Percentiles rank a stretch among this genome's conserved stretches.
phyloP scores from a whole-genome alignment of 768 basidiomycete genomes.

The Udeniomyces megalosporus region DNA sequence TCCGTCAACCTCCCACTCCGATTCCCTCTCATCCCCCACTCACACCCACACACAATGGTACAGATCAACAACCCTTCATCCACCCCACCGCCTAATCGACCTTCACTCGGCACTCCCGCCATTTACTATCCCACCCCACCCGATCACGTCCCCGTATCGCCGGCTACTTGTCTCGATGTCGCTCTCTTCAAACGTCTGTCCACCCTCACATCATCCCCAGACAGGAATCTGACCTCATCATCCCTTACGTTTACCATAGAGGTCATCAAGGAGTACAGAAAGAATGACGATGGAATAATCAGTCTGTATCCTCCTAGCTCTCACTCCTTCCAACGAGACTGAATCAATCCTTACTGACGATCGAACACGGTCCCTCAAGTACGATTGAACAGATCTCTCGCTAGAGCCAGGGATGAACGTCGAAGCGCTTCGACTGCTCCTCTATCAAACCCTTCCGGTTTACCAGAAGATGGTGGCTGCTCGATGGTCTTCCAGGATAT shows the following conservation, averaged over 20 bases:
- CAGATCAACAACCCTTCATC: too few relatives aligned
- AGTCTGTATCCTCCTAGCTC: not conserved
- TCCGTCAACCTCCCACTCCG: too few relatives aligned
- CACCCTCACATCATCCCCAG: not conserved
- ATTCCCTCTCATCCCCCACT: too few relatives aligned
- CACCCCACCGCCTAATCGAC: too few relatives aligned
- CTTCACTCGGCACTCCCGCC: too few relatives aligned
- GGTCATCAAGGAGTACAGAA: slow-evolving; percentile 13
- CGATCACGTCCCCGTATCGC: slow-evolving; percentile 1
- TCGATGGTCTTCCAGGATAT: slow-evolving; percentile 9
- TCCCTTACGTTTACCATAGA: not conserved
- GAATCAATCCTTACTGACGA: not conserved
- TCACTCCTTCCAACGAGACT: too few relatives aligned
- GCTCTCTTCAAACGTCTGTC: slow-evolving; percentile 11
- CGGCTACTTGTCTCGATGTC: slow-evolving; percentile 10
- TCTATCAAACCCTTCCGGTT: not conserved
- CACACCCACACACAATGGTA: too few relatives aligned
- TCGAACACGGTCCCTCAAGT: not conserved
- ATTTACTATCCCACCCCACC: slow-evolving; percentile 12
- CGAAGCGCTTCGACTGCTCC: not conserved
- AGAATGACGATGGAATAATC: slow-evolving; percentile 7
- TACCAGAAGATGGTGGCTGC: slow-evolving; percentile 2
- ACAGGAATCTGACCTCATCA: not conserved
- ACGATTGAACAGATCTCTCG: slow-evolving; percentile 8
- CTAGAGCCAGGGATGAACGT: slow-evolving; percentile 8